Evolutionary conservation across 192 early-diverging fungal species (phyloP).

Genomic region (Coemansia sp.): DNA sequence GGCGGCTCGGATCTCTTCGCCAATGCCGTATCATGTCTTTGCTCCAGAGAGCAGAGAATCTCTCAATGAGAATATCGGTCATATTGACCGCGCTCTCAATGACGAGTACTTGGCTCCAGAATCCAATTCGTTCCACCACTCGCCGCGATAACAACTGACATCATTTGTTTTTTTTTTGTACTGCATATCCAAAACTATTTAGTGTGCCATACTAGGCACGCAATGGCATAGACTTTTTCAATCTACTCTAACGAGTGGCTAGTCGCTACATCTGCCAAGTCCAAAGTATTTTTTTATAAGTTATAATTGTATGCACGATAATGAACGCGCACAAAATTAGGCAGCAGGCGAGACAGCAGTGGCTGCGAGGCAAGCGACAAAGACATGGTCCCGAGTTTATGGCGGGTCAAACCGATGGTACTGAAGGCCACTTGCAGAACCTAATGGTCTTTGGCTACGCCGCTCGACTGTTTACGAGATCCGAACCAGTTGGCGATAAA

Average conservation of each 20-base stretch:
- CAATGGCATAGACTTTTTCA: no score
- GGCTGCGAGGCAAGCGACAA: slow-evolving; percentile 15
- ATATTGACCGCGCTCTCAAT: slow-evolving; percentile 17
- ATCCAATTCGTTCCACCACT: neutral
- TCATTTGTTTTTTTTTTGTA: neutral
- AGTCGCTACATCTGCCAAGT: no score
- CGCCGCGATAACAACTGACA: neutral
- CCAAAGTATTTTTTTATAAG: no score
- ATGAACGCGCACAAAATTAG: slow-evolving; percentile 23
- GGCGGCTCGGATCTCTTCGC: slow-evolving; percentile 37
- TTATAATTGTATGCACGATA: no score
- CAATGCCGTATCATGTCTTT: slow-evolving; percentile 49
- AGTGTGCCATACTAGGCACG: no score
- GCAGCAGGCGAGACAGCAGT: slow-evolving; percentile 16
- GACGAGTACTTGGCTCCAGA: neutral
- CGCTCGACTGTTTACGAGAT: slow-evolving; percentile 15
- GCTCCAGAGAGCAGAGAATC: slow-evolving; percentile 42
- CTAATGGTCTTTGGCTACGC: slow-evolving; percentile 31
- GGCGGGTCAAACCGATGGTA: slow-evolving; percentile 9
- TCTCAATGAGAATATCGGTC: slow-evolving; percentile 32
- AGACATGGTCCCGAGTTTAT: slow-evolving; percentile 12
- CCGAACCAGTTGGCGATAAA: neutral
- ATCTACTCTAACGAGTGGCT: no score
- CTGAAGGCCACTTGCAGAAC: neutral
- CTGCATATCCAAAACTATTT: no score